Evolutionary conservation across 2,329 filamentous ascomycete genomes (phyloP).

Genomic region (Neurospora crassa): DNA sequence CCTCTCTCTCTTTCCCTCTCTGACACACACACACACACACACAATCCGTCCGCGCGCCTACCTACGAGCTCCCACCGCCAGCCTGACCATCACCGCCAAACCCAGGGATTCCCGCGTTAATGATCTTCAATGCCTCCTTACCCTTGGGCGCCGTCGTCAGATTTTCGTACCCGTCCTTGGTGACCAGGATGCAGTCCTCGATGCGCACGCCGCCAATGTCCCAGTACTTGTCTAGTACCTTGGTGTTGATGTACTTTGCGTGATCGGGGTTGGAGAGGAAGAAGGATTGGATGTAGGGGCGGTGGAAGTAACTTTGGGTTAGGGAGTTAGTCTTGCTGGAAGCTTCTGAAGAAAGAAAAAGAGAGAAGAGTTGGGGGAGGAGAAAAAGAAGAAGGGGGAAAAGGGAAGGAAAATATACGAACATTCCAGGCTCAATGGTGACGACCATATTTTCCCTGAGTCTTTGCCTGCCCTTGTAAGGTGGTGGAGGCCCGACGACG

Average conservation of each 20-base stretch:
- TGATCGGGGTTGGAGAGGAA: conserved; percentile 51
- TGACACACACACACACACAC: too few species aligned
- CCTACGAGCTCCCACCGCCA: not conserved
- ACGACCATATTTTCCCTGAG: conserved; percentile 58
- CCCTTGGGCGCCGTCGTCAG: conserved; percentile 72
- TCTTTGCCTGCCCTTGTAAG: conserved; percentile 26
- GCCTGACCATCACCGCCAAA: not conserved
- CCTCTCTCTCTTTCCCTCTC: too few species aligned
- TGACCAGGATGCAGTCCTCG: conserved; percentile 83
- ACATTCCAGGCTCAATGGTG: conserved; percentile 70
- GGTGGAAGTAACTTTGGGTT: conserved; percentile 57
- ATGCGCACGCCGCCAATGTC: conserved; percentile 81
- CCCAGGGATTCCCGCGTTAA: conserved; percentile 29
- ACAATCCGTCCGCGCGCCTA: not conserved
- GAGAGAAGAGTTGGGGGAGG: too few species aligned
- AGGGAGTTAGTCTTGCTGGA: conserved; percentile 2
- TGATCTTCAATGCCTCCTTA: conserved; percentile 56
- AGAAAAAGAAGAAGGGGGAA: not conserved
- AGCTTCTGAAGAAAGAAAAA: too few species aligned
- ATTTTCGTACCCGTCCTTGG: conserved; percentile 69
- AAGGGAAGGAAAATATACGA: conserved; percentile 18
- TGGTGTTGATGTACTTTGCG: conserved; percentile 53
- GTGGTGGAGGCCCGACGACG: conserved; percentile 12
- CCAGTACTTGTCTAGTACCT: conserved; percentile 60
- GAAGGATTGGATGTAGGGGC: conserved; percentile 61